Evolutionary conservation across 257 asterid genomes (phyloP), one percentile per base, ranked within the genome.

Genomic region (Mitragyna speciosa): DNA sequence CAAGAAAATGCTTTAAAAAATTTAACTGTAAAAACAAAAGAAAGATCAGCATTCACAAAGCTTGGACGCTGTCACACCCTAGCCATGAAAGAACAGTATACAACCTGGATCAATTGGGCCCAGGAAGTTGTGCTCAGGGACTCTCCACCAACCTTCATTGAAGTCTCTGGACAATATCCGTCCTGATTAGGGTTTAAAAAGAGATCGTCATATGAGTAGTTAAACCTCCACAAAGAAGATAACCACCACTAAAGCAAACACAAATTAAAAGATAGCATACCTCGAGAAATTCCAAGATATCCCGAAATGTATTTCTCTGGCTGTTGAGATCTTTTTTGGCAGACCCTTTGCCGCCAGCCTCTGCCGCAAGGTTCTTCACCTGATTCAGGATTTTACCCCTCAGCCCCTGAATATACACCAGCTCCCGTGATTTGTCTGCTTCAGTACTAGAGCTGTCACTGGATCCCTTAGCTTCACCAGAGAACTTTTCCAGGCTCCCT

Each of bases 311-410:
- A 82, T 86, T 92, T 82, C 91, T 90, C 90, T 96, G 99, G 74
- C 76, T 91, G 82, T 85, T 92, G 70, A 96, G 99, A 88, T 94
- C 98, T 87, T 96, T 96, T 93, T 92, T 94, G 31, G 92, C 91
- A 74, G 96, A 78, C 67, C 99, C 98, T 89, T 92, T 94, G 75
- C 97, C 99, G 28, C 92, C 97, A 36, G 99, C 98, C 91, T 96
- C 99, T 16, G 86, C 80, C 22, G 99, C 82, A 54, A 96, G 97
- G 56, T 39, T 82, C 78, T 85, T 90, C 61, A 93, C 97, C 84
- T 92, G 98, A 82, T 87, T 91, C 71, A 90, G 83, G 39, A 96
- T 86, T 86, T 94, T 96, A 81, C 84, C 80, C 84, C 84, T 91
- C 59, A 94, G 82, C n/a, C 99, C 99, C 72, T 88, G 94, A 24